Evolutionary conservation across 106 monocot genomes (phyloP), one percentile per base, ranked within the genome.

Genomic region (Phalaenopsis aphrodite): DNA sequence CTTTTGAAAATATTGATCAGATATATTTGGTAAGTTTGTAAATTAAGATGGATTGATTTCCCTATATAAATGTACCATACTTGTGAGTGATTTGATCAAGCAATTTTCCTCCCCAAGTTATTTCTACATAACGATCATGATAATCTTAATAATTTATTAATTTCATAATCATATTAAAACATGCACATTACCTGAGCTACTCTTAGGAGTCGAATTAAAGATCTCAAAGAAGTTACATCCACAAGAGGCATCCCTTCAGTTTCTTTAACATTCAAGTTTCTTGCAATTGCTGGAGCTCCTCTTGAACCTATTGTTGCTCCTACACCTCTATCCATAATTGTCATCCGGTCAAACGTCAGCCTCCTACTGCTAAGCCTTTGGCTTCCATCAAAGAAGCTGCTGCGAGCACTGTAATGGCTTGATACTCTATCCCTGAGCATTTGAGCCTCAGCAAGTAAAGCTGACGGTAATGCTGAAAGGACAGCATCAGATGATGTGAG

Each of bases 401-500:
- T 85, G 23, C 93, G 85, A 73, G 86, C 80, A 80, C 84, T 86
- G 69, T 88, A 93, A 14, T 88, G 90, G 45, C 78, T 90, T 45
- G 83, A 78, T 47, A 85, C 84, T 80, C 93, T 83, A 61, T 90
- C 93, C 39, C 93, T 83, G 24, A 88, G 52, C 52, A 52, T 52
- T 52, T 52, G 52, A 52, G 52, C 93, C 79, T 93, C 91, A 46
- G 93, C 93, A 61, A 93, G 83, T 55, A 93, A 83, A 77, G 87
- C 77, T 82, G 93, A 89, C 76, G 93, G 91, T 42, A 93, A 76
- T 57, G 87, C 85, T 57, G 93, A 91, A 49, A 93, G 42, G 78
- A 93, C 90, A 79, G 93, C 90, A 55, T 93, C 93, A 58, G 93
- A 87, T 16, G 93, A 93, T 18, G 90, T 93, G 61, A 93, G 79